A percentile compares a stretch with the other conserved stretches of the same genome.
Conservation (phyloP, 1,284 basidiomycete genomes). For the Mycena citricolor region DNA sequence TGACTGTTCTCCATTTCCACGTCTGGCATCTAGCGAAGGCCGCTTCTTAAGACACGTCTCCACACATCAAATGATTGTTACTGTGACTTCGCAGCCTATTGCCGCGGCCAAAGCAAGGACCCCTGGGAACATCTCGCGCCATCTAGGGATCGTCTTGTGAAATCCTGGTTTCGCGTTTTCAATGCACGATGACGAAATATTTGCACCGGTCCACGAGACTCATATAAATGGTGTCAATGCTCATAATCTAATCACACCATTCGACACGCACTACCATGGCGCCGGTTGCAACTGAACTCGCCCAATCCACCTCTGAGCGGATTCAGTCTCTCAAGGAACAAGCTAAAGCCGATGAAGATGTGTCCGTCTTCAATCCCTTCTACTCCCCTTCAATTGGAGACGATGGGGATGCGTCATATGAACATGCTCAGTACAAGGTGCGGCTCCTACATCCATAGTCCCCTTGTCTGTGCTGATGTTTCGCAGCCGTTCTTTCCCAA, state of each 20-base stretch:
- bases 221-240: slow-evolving; percentile 1
- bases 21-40: too few relatives aligned
- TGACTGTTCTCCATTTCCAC: too few relatives aligned
- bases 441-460: slow-evolving; percentile 12
- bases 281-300: slow-evolving; percentile 39
- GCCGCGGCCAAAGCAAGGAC: too few relatives aligned
- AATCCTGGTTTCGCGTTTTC: background rate
- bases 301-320: slow-evolving; percentile 6
- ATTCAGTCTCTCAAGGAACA: slow-evolving; percentile 15
- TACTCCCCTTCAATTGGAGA: slow-evolving; percentile 59
- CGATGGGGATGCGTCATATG: slow-evolving; percentile 52
- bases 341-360: slow-evolving; percentile 1
- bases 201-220: slow-evolving; percentile 1
- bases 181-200: slow-evolving; percentile 13
- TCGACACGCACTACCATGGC: slow-evolving; percentile 36
- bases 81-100: too few relatives aligned
- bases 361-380: slow-evolving; percentile 56
- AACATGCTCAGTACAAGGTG: slow-evolving; percentile 64
- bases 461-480: slow-evolving; percentile 5
- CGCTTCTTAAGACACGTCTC: too few relatives aligned
- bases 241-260: background rate
- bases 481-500: slow-evolving; percentile 64
- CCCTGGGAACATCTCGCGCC: slow-evolving; percentile 17
- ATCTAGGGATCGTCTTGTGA: slow-evolving; percentile 13
- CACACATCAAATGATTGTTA: too few relatives aligned